Percentiles rank a stretch among this genome's conserved stretches.
Conservation (phyloP, 2,329 filamentous ascomycete species). For the Ceratocystis albifundus region DNA sequence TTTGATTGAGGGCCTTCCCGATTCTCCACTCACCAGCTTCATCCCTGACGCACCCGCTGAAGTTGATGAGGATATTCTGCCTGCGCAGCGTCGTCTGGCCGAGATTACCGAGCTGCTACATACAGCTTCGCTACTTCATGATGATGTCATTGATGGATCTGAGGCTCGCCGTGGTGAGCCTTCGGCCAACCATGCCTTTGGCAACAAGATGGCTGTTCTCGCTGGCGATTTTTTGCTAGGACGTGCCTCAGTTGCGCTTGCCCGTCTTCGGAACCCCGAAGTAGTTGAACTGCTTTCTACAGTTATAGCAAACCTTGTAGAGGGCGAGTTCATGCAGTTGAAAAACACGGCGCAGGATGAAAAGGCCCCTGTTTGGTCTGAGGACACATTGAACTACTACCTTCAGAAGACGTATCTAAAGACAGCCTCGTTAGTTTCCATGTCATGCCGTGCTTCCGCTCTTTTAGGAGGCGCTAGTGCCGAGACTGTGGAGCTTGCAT, state of each 20-base stretch:
- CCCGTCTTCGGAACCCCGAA: conserved; percentile 80
- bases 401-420: conserved; percentile 98
- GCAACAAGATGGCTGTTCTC: conserved; percentile 97
- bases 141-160: conserved; percentile 95
- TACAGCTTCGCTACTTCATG: conserved; percentile 88
- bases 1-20: conserved; percentile 72
- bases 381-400: conserved; percentile 85
- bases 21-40: conserved; percentile 33
- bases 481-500: conserved; percentile 79
- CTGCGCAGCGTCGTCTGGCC: conserved; percentile 81
- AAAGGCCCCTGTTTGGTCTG: conserved; percentile 69
- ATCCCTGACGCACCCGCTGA: conserved; percentile 32
- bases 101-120: conserved; percentile 98
- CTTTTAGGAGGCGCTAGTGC: conserved; percentile 67
- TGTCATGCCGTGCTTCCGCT: conserved; percentile 83
- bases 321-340: conserved; percentile 99
- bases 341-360: conserved; percentile 92
- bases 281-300: conserved; percentile 90
- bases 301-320: conserved; percentile 92
- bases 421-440: conserved; percentile 88
- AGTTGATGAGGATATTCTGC: conserved; percentile 59
- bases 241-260: conserved; percentile 83
- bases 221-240: conserved; percentile 95
- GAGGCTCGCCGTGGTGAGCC: conserved; percentile 70
- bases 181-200: conserved; percentile 88